Evolutionary conservation across 441 rosid genomes (phyloP).

Genomic region (Macaranga tanarius): DNA sequence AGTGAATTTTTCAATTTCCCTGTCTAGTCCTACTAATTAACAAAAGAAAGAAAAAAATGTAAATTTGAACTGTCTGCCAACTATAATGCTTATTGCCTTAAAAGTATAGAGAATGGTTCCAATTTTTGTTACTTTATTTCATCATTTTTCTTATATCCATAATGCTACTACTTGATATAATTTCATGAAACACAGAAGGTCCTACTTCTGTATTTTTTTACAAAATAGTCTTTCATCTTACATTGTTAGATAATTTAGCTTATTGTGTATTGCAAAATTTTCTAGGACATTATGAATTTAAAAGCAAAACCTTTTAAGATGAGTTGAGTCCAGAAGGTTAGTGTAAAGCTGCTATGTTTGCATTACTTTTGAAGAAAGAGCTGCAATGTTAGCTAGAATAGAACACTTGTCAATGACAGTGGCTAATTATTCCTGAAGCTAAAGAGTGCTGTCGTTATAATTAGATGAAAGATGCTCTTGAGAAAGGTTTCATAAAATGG

Average conservation of each 20-base stretch:
- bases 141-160: not conserved
- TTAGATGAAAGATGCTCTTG: constrained; percentile 75
- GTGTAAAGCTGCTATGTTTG: constrained; percentile 79
- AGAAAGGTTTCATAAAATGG: constrained; percentile 38
- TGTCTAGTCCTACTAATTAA: no score
- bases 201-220: no score
- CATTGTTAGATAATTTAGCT: not conserved
- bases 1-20: no score
- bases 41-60: no score
- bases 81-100: no score
- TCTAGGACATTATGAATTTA: constrained; percentile 60
- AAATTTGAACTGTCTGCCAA: no score
- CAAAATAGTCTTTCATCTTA: no score
- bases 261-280: constrained; percentile 42
- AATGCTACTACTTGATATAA: not conserved
- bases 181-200: not conserved
- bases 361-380: constrained; percentile 63
- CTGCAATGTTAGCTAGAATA: constrained; percentile 65
- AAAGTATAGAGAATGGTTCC: no score
- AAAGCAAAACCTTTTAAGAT: constrained; percentile 75
- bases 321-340: constrained; percentile 73
- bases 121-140: not conserved
- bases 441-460: constrained; percentile 60
- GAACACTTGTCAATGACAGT: constrained; percentile 51
- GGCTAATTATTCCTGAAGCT: constrained; percentile 62